Evolutionary conservation across 768 basidiomycete species (phyloP), one percentile per base, ranked within the genome.

Genomic region (Suillus americanus): DNA sequence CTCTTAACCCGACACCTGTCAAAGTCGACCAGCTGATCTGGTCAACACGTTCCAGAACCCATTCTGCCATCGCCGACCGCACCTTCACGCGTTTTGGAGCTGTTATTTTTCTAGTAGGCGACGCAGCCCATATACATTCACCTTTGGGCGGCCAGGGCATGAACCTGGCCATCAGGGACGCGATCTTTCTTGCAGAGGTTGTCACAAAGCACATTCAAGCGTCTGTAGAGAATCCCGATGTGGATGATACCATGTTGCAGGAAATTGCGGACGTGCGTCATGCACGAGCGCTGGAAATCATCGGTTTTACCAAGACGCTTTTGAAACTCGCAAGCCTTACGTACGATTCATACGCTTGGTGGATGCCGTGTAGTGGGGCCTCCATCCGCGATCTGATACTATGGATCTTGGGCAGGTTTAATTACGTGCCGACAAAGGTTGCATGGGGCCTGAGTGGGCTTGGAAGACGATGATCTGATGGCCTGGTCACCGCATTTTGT

Each of bases 161-260:
- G 85, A 85, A 85, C 65, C 79, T 86, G n/a, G 83, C 84, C 6
- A 72, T 86, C 16, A 79, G 84, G 18, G 85, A 86, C 65, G 84
- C 81, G 13, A 70, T 85, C 28, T 74, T 76, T 53, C 77, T 85
- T 3, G 84, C 80, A 7, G 76, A 79, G 14, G 78, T 69, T 13
- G 71, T 86, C 54, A 70, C 72, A 18, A 71, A 75, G 25, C 81
- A 82, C 71, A 64, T 79, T 3, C 67, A 55, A 7, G 67, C 66
- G 23, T 14, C 64, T 3, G 20, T 64, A 8, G 68, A 43, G 20
- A 3, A 43, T 43, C 20, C 20, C 18, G 43, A 20, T 43, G 9
- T 43, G 8, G 43, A 20, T 20, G 43, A 43, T 43, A 43, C 18
- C 6, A 43, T 18, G 16, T 43, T 43, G 41, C 41, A 43, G 43